phyloP scores from a whole-genome alignment of 768 basidiomycete species.

The Termitomyces sp. region DNA sequence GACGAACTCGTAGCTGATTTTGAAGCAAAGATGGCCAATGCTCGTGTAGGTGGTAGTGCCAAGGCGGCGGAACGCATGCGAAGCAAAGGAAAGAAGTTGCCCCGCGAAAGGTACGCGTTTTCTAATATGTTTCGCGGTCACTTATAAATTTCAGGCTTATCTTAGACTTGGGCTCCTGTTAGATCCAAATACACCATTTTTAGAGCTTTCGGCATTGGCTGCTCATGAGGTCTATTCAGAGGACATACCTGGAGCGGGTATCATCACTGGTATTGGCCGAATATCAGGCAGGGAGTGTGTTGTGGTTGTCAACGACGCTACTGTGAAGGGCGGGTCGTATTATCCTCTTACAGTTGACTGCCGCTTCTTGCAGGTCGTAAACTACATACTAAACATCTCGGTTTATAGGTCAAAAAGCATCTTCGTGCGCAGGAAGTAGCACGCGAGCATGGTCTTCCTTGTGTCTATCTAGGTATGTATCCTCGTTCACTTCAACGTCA shows the following conservation, averaged over 20 bases:
- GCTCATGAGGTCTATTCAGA: conserved; percentile 85
- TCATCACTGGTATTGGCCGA: conserved; percentile 82
- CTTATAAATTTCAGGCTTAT: background rate
- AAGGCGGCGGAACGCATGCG: conserved; percentile 74
- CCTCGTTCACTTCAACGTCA: background rate
- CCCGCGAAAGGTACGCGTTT: conserved; percentile 67
- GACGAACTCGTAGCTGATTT: conserved; percentile 60
- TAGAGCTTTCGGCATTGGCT: conserved; percentile 83
- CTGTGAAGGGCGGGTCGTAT: conserved; percentile 90
- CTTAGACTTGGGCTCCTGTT: conserved; percentile 65
- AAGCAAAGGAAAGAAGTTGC: conserved; percentile 75
- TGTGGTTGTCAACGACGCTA: conserved; percentile 91
- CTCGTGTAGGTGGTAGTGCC: conserved; percentile 66
- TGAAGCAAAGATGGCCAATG: conserved; percentile 51
- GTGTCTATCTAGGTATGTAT: conserved; percentile 81
- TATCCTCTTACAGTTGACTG: conserved; percentile 72
- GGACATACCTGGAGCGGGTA: conserved; percentile 80
- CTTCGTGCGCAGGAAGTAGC: conserved; percentile 92
- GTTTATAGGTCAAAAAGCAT: conserved; percentile 83
- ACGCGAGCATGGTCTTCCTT: conserved; percentile 84
- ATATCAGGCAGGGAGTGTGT: conserved; percentile 83
- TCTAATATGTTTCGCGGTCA: background rate
- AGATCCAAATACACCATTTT: conserved; percentile 84
- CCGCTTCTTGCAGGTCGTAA: background rate
- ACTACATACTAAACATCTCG: background rate